Evolutionary conservation across 2,329 filamentous ascomycete genomes (phyloP).

Genomic region (Cytospora mali): DNA sequence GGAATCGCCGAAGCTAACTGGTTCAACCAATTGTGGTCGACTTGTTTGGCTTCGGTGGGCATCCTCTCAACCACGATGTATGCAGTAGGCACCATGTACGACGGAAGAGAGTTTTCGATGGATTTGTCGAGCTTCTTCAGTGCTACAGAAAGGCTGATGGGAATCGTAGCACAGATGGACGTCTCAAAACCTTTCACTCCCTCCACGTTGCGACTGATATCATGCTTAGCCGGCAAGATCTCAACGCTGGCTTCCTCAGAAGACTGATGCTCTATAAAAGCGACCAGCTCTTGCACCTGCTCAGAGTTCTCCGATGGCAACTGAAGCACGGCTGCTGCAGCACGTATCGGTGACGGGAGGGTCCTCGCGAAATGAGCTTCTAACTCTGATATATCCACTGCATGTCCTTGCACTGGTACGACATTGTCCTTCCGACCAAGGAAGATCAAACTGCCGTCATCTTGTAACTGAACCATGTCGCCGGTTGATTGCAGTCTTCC

Average conservation of each 20-base stretch:
- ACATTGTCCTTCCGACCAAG: conserved; percentile 35
- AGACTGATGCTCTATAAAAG: conserved; percentile 40
- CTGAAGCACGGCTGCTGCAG: conserved; percentile 34
- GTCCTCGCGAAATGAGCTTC: conserved; percentile 41
- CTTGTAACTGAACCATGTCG: conserved; percentile 35
- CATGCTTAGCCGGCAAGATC: conserved; percentile 32
- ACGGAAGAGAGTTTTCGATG: conserved; percentile 46
- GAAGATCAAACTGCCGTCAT: conserved; percentile 35
- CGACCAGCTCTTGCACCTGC: conserved; percentile 30
- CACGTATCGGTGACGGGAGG: conserved; percentile 37
- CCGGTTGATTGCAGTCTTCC: conserved; percentile 35
- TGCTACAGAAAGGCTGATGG: conserved; percentile 37
- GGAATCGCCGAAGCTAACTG: conserved; percentile 36
- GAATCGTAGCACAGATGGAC: conserved; percentile 29
- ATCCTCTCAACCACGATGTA: conserved; percentile 46
- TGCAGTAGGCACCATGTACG: conserved; percentile 49
- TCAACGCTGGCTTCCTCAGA: conserved; percentile 33
- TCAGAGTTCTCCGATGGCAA: neutral
- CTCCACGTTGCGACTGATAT: conserved; percentile 21
- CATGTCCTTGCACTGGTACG: conserved; percentile 40
- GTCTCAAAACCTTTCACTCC: conserved; percentile 32
- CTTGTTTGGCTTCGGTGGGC: conserved; percentile 33
- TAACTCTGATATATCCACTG: conserved; percentile 43
- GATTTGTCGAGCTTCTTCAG: conserved; percentile 46
- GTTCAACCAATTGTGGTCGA: conserved; percentile 40